Evolutionary conservation across 2,329 filamentous ascomycete genomes (phyloP).

Genomic region (Beauveria sp.): DNA sequence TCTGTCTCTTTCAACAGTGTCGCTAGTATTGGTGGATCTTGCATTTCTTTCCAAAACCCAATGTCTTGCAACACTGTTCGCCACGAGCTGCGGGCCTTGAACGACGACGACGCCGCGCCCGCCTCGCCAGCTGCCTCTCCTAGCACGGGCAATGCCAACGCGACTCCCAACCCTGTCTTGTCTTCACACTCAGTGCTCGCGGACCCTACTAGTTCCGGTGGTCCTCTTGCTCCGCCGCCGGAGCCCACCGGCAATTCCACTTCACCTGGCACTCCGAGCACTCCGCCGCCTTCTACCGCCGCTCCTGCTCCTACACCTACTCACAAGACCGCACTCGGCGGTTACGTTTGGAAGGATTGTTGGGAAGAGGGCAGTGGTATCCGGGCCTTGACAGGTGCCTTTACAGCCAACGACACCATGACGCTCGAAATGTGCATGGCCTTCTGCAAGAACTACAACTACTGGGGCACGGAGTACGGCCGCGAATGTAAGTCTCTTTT

Average conservation of each 20-base stretch:
- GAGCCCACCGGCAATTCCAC: neutral
- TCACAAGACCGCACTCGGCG: constrained; percentile 33
- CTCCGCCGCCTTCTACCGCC: neutral
- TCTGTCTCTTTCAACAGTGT: constrained; percentile 43
- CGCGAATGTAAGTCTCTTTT: constrained; percentile 34
- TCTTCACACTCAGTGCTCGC: neutral
- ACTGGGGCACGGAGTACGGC: constrained; percentile 45
- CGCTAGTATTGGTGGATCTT: constrained; percentile 36
- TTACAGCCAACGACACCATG: constrained; percentile 40
- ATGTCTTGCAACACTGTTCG: constrained; percentile 18
- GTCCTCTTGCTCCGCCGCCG: neutral
- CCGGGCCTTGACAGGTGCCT: constrained; percentile 35
- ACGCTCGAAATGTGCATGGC: constrained; percentile 39
- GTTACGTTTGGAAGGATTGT: constrained; percentile 39
- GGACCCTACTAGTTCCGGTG: neutral
- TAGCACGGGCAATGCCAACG: no score
- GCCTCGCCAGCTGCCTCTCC: no score
- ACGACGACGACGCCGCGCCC: no score
- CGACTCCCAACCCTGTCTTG: no score
- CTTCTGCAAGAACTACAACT: constrained; percentile 39
- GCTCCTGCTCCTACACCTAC: constrained; percentile 13
- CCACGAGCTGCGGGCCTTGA: no score
- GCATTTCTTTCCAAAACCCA: constrained; percentile 31
- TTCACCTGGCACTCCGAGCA: constrained; percentile 5
- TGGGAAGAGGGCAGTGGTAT: constrained; percentile 36